Percentiles rank a stretch among this genome's conserved stretches.
Evolutionary conservation across 495 filamentous ascomycete genomes (phyloP).

Genomic region (Ramalina peruviana): DNA sequence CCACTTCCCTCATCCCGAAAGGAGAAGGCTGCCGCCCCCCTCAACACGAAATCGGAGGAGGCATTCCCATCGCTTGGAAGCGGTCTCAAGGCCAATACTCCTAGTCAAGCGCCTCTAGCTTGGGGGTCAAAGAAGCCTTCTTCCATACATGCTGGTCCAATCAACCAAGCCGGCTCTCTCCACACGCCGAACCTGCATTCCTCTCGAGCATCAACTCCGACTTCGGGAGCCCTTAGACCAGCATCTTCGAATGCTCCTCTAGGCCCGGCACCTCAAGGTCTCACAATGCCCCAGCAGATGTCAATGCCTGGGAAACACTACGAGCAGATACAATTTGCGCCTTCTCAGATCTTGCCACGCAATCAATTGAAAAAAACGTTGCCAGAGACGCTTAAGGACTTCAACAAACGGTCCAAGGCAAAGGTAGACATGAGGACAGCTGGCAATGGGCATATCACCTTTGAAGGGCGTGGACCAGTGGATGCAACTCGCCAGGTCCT

Average conservation of each 20-base stretch:
- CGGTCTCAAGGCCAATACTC: constrained; percentile 45
- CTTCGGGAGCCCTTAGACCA: constrained; percentile 43
- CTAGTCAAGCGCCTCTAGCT: constrained; percentile 42
- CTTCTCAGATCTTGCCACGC: constrained; percentile 55
- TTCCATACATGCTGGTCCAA: constrained; percentile 43
- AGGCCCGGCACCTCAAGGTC: constrained; percentile 13
- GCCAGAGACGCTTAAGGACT: constrained; percentile 67
- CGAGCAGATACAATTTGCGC: constrained; percentile 56
- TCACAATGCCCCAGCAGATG: constrained; percentile 40
- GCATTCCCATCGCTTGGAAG: constrained; percentile 78
- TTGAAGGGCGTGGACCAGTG: constrained; percentile 66
- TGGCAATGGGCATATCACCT: constrained; percentile 53
- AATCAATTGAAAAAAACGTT: constrained; percentile 58
- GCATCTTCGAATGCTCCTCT: constrained; percentile 28
- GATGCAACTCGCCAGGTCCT: constrained; percentile 69
- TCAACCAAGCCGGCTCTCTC: constrained; percentile 38
- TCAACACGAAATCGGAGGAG: constrained; percentile 80
- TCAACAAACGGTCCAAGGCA: constrained; percentile 78
- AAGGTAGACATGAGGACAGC: constrained; percentile 59
- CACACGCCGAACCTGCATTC: constrained; percentile 23
- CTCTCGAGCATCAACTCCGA: constrained; percentile 42
- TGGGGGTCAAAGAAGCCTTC: constrained; percentile 52
- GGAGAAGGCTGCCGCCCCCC: constrained; percentile 28
- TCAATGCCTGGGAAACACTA: constrained; percentile 64
- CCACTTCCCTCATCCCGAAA: constrained; percentile 25